These are phyloP conservation scores for Chernovozyma aurita DNA, from an alignment of 1,139 yeast genomes.

Conservation along the genomic window DNA sequence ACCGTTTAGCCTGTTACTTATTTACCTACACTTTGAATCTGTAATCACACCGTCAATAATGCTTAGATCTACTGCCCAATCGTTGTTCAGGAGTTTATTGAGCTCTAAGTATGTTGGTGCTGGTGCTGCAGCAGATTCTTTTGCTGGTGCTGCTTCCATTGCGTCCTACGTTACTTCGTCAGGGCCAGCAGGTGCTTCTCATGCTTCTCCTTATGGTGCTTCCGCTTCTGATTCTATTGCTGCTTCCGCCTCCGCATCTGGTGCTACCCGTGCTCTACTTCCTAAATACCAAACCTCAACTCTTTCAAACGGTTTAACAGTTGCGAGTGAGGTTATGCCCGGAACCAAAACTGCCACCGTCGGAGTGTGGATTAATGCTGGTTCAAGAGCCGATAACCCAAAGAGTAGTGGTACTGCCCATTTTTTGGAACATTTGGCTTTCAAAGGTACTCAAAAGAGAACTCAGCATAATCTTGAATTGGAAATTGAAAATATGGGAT, in stretches of 20 bases:
- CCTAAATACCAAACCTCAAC: conserved; percentile 23
- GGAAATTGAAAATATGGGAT: conserved; percentile 94
- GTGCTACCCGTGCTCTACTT: conserved; percentile 10
- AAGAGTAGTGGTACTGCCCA: conserved; percentile 93
- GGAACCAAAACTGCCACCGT: conserved; percentile 93
- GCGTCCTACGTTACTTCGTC: too few species aligned
- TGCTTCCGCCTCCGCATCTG: not conserved
- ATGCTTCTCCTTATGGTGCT: too few species aligned
- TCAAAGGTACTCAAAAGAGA: conserved; percentile 85
- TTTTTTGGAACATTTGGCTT: conserved; percentile 91
- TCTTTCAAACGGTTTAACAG: conserved; percentile 75
- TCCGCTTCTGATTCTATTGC: too few species aligned
- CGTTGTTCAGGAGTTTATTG: not conserved
- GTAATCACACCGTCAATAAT: too few species aligned
- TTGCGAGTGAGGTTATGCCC: conserved; percentile 86
- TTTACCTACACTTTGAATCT: too few species aligned
- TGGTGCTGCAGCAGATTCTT: too few species aligned
- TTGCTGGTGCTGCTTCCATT: too few species aligned
- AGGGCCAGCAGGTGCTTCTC: too few species aligned
- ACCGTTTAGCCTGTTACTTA: too few species aligned
- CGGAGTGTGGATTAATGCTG: conserved; percentile 97
- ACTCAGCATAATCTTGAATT: conserved; percentile 83
- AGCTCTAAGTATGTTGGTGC: too few species aligned
- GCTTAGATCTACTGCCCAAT: not conserved
- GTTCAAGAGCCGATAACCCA: conserved; percentile 91